Conservation (phyloP, 768 basidiomycete species). For the Naganishia antarctica region DNA sequence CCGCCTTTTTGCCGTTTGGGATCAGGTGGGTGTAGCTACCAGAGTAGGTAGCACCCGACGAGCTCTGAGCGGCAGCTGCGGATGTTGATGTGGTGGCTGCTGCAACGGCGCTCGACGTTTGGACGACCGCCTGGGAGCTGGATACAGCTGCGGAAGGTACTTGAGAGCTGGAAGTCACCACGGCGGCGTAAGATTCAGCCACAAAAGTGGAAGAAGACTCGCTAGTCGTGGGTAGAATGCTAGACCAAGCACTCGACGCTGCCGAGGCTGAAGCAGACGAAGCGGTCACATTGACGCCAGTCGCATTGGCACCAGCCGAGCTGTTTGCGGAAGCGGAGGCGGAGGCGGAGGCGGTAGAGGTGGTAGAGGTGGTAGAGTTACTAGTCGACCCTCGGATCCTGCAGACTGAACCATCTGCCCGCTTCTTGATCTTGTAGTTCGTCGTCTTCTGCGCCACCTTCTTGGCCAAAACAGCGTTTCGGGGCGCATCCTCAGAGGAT, state of each 20-base stretch:
- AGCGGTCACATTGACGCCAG: background rate
- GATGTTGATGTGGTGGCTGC: slow-evolving; percentile 21
- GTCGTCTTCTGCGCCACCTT: slow-evolving; percentile 10
- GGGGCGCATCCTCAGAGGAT: slow-evolving; percentile 3
- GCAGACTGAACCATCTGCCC: slow-evolving; percentile 21
- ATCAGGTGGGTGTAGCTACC: slow-evolving; percentile 26
- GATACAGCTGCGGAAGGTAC: slow-evolving; percentile 14
- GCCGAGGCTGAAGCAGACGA: background rate
- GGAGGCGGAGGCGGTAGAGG: background rate
- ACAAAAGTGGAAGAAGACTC: background rate
- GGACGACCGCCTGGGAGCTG: background rate
- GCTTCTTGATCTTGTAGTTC: slow-evolving; percentile 23
- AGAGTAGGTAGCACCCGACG: slow-evolving; percentile 6
- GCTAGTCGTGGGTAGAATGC: slow-evolving; percentile 15
- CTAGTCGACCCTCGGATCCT: background rate
- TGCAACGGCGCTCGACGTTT: slow-evolving; percentile 2
- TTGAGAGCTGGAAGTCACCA: slow-evolving; percentile 15
- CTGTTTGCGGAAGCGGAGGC: background rate
- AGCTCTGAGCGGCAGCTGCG: slow-evolving; percentile 8
- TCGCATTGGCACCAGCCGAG: slow-evolving; percentile 1
- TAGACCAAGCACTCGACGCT: slow-evolving; percentile 5
- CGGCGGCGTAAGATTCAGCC: background rate
- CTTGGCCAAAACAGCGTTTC: slow-evolving; percentile 10
- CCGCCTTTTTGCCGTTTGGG: slow-evolving; percentile 46
- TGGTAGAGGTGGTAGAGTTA: background rate